Percentiles rank a stretch among this genome's conserved stretches.
These are phyloP conservation scores for Metarhizium sp. DNA, from an alignment of 2,329 filamentous ascomycete species.

Conservation along the genomic window DNA sequence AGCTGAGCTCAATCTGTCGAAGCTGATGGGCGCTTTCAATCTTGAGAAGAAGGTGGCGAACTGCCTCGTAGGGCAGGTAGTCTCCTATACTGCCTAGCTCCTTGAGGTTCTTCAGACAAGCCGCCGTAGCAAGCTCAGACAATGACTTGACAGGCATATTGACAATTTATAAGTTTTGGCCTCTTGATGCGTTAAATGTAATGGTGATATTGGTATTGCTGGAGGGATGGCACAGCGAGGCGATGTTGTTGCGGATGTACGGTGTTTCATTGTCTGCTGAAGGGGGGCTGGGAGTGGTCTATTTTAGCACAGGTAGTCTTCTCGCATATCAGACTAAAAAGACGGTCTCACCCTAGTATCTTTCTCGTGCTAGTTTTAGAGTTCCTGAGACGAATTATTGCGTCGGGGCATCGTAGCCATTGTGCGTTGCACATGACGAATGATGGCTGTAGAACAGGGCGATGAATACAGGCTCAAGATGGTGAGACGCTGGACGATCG, in stretches of 20 bases:
- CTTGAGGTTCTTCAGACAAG: slow-evolving; percentile 44
- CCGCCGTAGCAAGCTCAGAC: slow-evolving; percentile 37
- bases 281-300: neutral
- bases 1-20: slow-evolving; percentile 62
- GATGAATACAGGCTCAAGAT: neutral
- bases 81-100: slow-evolving; percentile 61
- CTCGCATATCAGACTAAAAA: neutral
- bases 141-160: slow-evolving; percentile 40
- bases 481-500: neutral
- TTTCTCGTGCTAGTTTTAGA: neutral
- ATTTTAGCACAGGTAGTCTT: neutral
- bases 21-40: slow-evolving; percentile 69
- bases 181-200: neutral
- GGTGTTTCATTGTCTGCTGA: neutral
- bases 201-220: neutral
- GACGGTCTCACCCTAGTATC: neutral
- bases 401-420: neutral
- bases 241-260: neutral
- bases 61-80: slow-evolving; percentile 53
- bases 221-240: neutral
- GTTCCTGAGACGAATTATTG: neutral
- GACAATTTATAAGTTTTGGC: neutral
- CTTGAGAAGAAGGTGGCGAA: slow-evolving; percentile 58
- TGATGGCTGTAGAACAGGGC: neutral
- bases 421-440: neutral